Conservation (phyloP, 164 flowering plant genomes). For the Cinnamomum chago region DNA sequence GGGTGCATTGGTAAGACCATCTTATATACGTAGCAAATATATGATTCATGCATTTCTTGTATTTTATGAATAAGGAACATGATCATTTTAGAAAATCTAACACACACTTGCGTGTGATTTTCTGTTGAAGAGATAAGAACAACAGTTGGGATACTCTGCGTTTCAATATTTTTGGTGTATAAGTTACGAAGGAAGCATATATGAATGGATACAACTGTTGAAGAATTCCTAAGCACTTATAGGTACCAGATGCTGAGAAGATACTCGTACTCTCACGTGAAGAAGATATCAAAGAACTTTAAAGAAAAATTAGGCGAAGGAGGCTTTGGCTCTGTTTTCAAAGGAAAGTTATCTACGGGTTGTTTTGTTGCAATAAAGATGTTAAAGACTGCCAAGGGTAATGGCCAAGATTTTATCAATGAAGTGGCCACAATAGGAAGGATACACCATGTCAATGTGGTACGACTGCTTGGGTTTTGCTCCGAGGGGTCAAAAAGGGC, state of each 20-base stretch:
- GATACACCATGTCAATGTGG: conserved; percentile 13
- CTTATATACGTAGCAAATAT: too few relatives aligned
- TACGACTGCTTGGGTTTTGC: conserved; percentile 14
- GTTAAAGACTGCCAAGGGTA: conserved; percentile 13
- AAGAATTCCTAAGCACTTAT: conserved; percentile 13
- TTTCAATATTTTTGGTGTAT: conserved; percentile 5
- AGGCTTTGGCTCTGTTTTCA: conserved; percentile 41
- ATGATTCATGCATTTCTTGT: too few relatives aligned
- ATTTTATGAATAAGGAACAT: too few relatives aligned
- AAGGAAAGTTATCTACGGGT: conserved; percentile 34
- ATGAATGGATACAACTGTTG: not conserved
- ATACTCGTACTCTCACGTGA: conserved; percentile 26
- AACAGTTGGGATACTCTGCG: not conserved
- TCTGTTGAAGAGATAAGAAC: not conserved
- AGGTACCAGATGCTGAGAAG: conserved; percentile 23
- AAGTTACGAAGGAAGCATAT: conserved; percentile 1
- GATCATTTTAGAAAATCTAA: too few relatives aligned
- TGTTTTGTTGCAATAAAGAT: conserved; percentile 38
- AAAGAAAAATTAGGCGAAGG: conserved; percentile 39
- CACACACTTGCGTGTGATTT: not conserved
- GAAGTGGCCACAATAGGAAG: conserved; percentile 10
- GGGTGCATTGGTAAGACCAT: too few relatives aligned
- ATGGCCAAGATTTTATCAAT: conserved; percentile 11
- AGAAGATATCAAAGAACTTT: conserved; percentile 33
- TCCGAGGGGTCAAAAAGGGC: conserved; percentile 1